A percentile compares a stretch with the other conserved stretches of the same genome.
These are phyloP conservation scores for Lentinula detonsa DNA, from an alignment of 768 basidiomycete genomes.

Conservation along the genomic window DNA sequence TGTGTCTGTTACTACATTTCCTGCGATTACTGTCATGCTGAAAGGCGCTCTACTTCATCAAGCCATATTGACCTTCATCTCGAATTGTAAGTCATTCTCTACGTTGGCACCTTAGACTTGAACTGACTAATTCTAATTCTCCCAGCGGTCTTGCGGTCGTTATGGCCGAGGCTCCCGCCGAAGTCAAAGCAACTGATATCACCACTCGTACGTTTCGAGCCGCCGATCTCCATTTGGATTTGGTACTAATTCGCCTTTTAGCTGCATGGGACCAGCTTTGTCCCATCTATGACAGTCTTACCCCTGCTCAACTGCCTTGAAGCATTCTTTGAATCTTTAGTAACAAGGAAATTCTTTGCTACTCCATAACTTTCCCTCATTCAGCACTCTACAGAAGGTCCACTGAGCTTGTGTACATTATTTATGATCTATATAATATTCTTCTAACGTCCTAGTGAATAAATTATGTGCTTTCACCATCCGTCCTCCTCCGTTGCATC, in stretches of 20 bases:
- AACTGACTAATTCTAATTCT: background rate
- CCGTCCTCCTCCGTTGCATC: background rate
- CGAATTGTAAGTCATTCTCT: slow-evolving; percentile 1
- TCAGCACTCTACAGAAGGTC: background rate
- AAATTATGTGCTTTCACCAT: background rate
- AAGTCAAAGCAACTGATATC: background rate
- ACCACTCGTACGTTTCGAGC: slow-evolving; percentile 2
- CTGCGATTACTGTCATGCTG: background rate
- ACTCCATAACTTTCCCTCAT: background rate
- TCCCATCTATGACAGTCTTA: background rate
- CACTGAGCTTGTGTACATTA: background rate
- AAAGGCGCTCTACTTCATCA: background rate
- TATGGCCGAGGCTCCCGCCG: slow-evolving; percentile 11
- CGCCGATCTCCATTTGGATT: background rate
- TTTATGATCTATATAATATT: background rate
- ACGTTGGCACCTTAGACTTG: background rate
- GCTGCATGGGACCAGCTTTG: slow-evolving; percentile 6
- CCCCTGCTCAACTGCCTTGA: background rate
- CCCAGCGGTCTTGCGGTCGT: slow-evolving; percentile 13
- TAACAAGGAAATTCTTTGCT: background rate
- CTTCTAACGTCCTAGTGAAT: background rate
- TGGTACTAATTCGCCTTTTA: background rate
- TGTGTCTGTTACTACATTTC: background rate
- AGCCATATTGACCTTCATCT: slow-evolving; percentile 27
- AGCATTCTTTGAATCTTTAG: background rate